These are phyloP conservation scores for Cadophora luteo-olivacea DNA, from an alignment of 2,329 filamentous ascomycete genomes.

Conservation along the genomic window DNA sequence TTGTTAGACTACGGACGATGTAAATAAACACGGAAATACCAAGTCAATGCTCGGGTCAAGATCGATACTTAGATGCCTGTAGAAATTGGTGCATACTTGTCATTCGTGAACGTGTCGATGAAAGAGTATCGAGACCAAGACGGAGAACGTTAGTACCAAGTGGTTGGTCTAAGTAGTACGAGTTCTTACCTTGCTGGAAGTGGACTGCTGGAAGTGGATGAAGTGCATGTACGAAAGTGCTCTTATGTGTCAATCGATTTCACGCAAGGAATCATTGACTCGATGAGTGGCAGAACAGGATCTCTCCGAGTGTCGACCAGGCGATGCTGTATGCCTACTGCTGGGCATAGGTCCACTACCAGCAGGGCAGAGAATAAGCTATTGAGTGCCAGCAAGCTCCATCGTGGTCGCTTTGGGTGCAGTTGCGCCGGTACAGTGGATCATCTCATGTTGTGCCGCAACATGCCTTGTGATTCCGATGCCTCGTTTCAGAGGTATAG, in stretches of 20 bases:
- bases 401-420: not conserved
- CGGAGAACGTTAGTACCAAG: not conserved
- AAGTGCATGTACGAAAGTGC: too few species aligned
- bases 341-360: not conserved
- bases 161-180: not conserved
- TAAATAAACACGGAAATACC: conserved; percentile 41
- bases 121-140: not conserved
- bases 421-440: not conserved
- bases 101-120: not conserved
- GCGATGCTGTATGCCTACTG: too few species aligned
- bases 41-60: conserved; percentile 10
- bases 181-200: not conserved
- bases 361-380: not conserved
- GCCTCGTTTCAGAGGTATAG: not conserved
- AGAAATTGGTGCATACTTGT: not conserved
- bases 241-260: not conserved
- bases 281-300: not conserved
- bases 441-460: not conserved
- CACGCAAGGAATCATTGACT: not conserved
- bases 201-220: not conserved
- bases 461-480: not conserved
- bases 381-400: not conserved
- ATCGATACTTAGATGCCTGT: not conserved
- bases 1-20: conserved; percentile 40
- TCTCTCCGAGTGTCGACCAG: not conserved